Base-by-base conservation (phyloP, 495 filamentous ascomycete species). In the Penicillium mononematosum region DNA sequence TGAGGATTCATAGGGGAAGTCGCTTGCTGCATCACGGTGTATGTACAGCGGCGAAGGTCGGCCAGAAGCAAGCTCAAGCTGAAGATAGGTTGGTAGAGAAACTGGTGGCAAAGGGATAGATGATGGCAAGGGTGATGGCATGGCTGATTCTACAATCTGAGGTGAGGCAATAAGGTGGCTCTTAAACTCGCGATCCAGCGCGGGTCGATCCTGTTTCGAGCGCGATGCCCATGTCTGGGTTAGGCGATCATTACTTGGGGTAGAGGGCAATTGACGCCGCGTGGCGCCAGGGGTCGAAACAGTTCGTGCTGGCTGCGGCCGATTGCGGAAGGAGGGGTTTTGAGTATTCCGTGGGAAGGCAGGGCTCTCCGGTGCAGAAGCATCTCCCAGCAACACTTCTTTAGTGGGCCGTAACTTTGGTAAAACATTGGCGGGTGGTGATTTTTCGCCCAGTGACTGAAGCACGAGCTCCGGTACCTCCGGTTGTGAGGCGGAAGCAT, bases 1-100 rank as follows among this genome's bases (percentile, higher is more conserved):
- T n/a, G 90, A 91, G 19, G 94, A 96, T 73, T 99, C 94, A 71
- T 96, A 97, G 0, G 91, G 90, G 46, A 91, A 84, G 55, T 97
- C 91, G 46, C 77, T 81, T 24, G 85, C 80, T 11, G 74, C 66
- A 2, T 89, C 84, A 55, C 88, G 85, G 66, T 95, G 85, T 45
- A 97, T 95, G 63, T 96, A 97, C 51, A 96, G 72, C 2, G 91
- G 90, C 45, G 90, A 94, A 4, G 92, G 92, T 27, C 85, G 79
- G 43, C 89, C 83, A 2, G 88, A 89, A 1, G 92, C 87, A 24
- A 97, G 78, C 65, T 97, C 92, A 11, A 97, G 83, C 63, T 96
- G 90, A 12, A 97, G 78, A 63, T 94, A 88, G 3, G 91, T 94
- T 5, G 90, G 90, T 48, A 97, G 81, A 0, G 92, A 96, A 68